Evolutionary conservation across 2,329 filamentous ascomycete species (phyloP).

Genomic region (Sarocladiaceae sp.): DNA sequence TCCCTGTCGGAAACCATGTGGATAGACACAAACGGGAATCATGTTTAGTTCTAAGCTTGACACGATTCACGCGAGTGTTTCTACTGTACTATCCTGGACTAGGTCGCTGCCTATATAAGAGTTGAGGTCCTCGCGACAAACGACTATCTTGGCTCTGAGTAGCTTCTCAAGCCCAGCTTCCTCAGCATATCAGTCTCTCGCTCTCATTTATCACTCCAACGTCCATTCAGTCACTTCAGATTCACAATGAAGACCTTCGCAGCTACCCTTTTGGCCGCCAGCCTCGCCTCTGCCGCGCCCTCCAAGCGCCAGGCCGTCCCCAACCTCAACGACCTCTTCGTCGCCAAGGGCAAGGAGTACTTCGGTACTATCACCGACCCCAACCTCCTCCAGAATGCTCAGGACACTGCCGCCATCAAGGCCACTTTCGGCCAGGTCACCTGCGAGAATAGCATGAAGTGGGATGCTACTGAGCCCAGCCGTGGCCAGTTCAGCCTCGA

Average conservation of each 20-base stretch:
- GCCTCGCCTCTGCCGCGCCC: conserved; percentile 8
- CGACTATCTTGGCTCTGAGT: neutral
- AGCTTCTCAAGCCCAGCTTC: neutral
- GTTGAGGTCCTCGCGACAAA: neutral
- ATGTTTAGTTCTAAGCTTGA: neutral
- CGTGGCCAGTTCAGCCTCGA: conserved; percentile 48
- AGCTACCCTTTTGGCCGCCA: conserved; percentile 6
- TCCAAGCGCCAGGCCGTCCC: conserved; percentile 27
- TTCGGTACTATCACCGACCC: conserved; percentile 52
- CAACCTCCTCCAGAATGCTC: conserved; percentile 39
- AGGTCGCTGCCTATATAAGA: neutral
- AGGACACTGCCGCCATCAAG: conserved; percentile 49
- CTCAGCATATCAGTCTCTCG: neutral
- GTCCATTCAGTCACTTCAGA: neutral
- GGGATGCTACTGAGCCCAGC: conserved; percentile 47
- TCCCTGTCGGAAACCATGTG: too few species aligned
- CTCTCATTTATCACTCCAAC: neutral
- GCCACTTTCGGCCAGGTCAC: conserved; percentile 59
- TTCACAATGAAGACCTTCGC: neutral
- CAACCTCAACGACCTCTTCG: conserved; percentile 42
- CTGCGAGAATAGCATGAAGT: conserved; percentile 66
- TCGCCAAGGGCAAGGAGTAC: conserved; percentile 53
- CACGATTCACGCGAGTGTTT: too few species aligned
- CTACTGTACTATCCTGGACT: too few species aligned
- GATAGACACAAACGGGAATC: neutral